A percentile compares a stretch with the other conserved stretches of the same genome.
Evolutionary conservation across 192 early-diverging fungal species (phyloP).

Genomic region (Nowakowskiella sp.): DNA sequence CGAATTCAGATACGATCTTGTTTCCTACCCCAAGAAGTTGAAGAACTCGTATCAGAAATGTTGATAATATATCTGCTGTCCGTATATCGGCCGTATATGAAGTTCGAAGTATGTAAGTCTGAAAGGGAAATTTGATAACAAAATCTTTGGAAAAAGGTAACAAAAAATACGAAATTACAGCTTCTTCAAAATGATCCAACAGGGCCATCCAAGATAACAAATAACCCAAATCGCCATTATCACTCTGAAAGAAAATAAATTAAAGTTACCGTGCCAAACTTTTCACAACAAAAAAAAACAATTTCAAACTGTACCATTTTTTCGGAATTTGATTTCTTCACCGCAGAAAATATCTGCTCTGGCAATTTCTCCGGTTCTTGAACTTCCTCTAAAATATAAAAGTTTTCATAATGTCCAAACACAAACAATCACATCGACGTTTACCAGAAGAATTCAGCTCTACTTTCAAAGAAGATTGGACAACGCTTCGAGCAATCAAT

Average conservation of each 20-base stretch:
- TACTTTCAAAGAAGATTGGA: constrained; percentile 25
- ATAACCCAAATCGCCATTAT: constrained; percentile 51
- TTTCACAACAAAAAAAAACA: too few species aligned
- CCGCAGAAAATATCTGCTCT: too few species aligned
- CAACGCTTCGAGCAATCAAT: constrained; percentile 22
- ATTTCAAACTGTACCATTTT: too few species aligned
- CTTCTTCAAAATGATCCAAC: constrained; percentile 69
- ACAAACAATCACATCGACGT: constrained; percentile 9
- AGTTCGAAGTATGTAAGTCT: constrained; percentile 31
- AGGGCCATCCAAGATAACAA: constrained; percentile 65
- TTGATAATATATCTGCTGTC: constrained; percentile 31
- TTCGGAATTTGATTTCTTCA: too few species aligned
- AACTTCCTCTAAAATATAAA: too few species aligned
- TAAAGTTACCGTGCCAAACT: too few species aligned
- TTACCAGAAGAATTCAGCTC: constrained; percentile 20
- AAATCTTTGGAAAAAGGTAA: background rate
- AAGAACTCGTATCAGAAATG: constrained; percentile 57
- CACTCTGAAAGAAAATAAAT: too few species aligned
- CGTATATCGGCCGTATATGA: constrained; percentile 50
- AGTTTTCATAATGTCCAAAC: background rate
- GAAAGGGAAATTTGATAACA: background rate
- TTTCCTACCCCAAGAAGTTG: constrained; percentile 55
- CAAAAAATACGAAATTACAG: constrained; percentile 38
- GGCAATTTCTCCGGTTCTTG: too few species aligned
- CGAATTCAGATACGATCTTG: too few species aligned